phyloP scores from a whole-genome alignment of 2,329 filamentous ascomycete species.

The Alternaria conjuncta region DNA sequence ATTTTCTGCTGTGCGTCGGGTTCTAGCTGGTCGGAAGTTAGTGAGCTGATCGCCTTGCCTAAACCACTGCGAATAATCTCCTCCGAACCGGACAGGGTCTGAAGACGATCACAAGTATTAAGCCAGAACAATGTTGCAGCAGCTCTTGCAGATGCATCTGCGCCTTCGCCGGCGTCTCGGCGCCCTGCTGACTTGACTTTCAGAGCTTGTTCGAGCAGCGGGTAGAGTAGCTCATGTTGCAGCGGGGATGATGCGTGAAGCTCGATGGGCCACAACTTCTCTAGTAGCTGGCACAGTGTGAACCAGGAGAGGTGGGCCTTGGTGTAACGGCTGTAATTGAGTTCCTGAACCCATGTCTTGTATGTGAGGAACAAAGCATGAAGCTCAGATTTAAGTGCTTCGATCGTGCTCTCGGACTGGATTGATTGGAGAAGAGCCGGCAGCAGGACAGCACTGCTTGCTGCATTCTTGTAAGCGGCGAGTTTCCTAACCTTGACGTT shows the following conservation, averaged over 20 bases:
- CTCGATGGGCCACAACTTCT: conserved; percentile 39
- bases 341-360: conserved; percentile 27
- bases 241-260: conserved; percentile 32
- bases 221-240: conserved; percentile 33
- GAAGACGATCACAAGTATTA: conserved; percentile 31
- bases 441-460: conserved; percentile 38
- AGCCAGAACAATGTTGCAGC: conserved; percentile 39
- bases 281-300: conserved; percentile 35
- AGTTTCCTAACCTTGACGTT: conserved; percentile 28
- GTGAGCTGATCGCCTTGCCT: conserved; percentile 27
- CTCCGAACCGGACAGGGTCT: conserved; percentile 28
- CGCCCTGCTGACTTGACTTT: conserved; percentile 25
- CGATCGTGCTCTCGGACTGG: conserved; percentile 31
- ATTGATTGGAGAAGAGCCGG: conserved; percentile 36
- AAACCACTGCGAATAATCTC: conserved; percentile 28
- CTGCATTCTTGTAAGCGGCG: conserved; percentile 27
- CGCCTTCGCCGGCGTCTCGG: conserved; percentile 10
- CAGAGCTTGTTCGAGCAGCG: conserved; percentile 34
- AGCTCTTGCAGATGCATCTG: conserved; percentile 26
- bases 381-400: conserved; percentile 28
- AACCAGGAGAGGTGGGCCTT: conserved; percentile 34
- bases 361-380: conserved; percentile 30
- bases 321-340: conserved; percentile 22
- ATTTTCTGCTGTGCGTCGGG: conserved; percentile 21
- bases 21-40: conserved; percentile 23